Evolutionary conservation across 306 rosid species (phyloP), one percentile per base, ranked within the genome.

Genomic region (Lathyrus tuberosus): DNA sequence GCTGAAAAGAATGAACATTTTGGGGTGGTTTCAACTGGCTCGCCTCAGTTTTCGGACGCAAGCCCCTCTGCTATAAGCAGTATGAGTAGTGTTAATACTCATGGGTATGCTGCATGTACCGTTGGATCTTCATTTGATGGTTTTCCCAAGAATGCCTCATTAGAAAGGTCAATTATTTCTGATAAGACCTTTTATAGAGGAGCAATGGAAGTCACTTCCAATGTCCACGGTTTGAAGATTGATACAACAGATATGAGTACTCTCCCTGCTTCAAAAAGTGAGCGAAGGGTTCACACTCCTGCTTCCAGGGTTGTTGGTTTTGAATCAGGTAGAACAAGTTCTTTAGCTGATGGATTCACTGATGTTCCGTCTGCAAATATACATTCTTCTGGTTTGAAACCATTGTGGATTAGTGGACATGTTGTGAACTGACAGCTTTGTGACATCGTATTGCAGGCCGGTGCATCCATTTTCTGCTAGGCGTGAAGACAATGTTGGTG

Each of bases 231-330:
- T 65, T 61, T 81, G 76, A 84, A 76, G 71, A 84, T 77, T 64
- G 87, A 79, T 79, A 87, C 87, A 49, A 56, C 83, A 30, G 91
- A 86, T 62, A 81, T 70, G 54, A 65, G 69, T 52, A 64, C 68
- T 62, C 70, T 61, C 35, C 77, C 75, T 70, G 71, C 78, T 41
- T 56, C 89, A 15, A 80, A 73, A 74, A 76, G 53, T 78, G 92
- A 84, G 43, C 79, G 86, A 20, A 76, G 51, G 75, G 61, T 80
- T 71, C 92, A 80, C 60, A 69, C 28, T 60, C 99, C 99, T 49
- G 95, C 79, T 79, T 88, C 99, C 54, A 83, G 96, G 89, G 81
- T 91, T 80, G 96, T 94, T 33, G 99, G 99, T 59, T 94, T 94
- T 75, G 79, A 86, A 76, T 82, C 97, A 12, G 83, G 84, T 17